Evolutionary conservation across 768 basidiomycete species (phyloP), one percentile per base, ranked within the genome.

Genomic region (Strobilomyces echinocephalus): DNA sequence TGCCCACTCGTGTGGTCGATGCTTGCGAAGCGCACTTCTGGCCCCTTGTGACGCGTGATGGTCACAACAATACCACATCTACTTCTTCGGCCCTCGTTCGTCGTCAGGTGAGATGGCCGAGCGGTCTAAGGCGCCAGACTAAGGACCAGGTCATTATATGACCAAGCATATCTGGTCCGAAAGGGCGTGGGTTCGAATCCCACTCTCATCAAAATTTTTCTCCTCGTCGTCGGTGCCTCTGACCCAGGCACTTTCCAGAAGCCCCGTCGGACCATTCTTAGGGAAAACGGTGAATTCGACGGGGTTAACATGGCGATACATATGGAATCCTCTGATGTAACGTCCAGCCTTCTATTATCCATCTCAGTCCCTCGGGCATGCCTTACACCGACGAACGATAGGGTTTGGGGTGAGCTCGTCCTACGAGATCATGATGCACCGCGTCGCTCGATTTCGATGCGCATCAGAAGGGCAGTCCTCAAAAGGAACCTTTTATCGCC

Each of bases 51-150:
- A 63, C 66, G 24, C 16, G 66, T 65, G 54, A 68, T 48, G 18
- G 63, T 65, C 53, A 65, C 66, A 30, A 5, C 0, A 0, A 30
- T 26, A 2, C 5, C 7, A 16, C 18, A 24, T 16, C 34, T 42
- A 0, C 16, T 0, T 0, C 1, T 14, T 20, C 18, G 4, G 18
- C 8, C n/a, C 1, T 5, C 18, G 2, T 1, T 18, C 5, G 2
- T 12, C 10, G 1, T 4, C 34, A 2, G 61, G 65, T 54, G 61
- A 77, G 75, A 78, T 79, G 78, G 78, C 78, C 79, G 78, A 79
- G 78, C 75, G 79, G 78, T 79, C 77, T 73, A 79, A 77, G 79
- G 78, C 78, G 78, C 79, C 79, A 79, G 79, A 79, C 78, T 79
- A 79, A 79, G 77, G 75, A 70, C 10, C 35, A 67, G 65, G 67